Base-by-base conservation (phyloP, 176 grass and related monocot genomes). In the Aechmea fasciata region DNA sequence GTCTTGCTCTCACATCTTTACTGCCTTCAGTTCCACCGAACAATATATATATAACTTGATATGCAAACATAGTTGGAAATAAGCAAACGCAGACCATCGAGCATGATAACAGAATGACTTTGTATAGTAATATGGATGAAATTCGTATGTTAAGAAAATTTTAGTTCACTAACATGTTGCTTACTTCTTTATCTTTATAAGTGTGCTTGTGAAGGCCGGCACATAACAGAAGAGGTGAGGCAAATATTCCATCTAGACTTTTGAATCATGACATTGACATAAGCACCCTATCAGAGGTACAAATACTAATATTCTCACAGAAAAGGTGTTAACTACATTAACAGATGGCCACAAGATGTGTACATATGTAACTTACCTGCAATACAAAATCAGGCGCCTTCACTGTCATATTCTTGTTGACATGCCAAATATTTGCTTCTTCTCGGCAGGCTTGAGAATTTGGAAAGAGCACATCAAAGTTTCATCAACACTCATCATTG, bases 391-490 rank as follows among this genome's bases (percentile, higher is more conserved):
- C 15, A 61, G 55, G 55, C 8, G 15, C n/a, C 15, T 61, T 61
- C 20, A 19, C 15, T 22, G 20, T 61, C 55, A 61, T 61, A 61
- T 61, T 61, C 55, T 61, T 61, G 55, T 61, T 61, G 55, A 15
- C 55, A 61, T 61, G 55, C 17, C 13, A 61, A 61, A 61, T 22
- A 22, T 61, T 17, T 6, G 55, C 10, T 22, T 61, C 55, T 61
- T 61, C 55, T 61, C 55, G 15, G 55, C 55, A 10, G 55, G 55
- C 55, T 61, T 61, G 15, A 61, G 55, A 61, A 61, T 61, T 61
- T 61, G 55, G 55, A 61, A 61, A 61, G 55, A 61, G 55, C 55
- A 61, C 55, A 61, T 61, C 55, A 61, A 9, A 61, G 55, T 61
- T 18, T 61, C 55, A 10, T 61, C 55, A 9, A 61, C 55, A 10